Conservation (phyloP, 2,329 filamentous ascomycete genomes). For the Diaporthe vaccinii region DNA sequence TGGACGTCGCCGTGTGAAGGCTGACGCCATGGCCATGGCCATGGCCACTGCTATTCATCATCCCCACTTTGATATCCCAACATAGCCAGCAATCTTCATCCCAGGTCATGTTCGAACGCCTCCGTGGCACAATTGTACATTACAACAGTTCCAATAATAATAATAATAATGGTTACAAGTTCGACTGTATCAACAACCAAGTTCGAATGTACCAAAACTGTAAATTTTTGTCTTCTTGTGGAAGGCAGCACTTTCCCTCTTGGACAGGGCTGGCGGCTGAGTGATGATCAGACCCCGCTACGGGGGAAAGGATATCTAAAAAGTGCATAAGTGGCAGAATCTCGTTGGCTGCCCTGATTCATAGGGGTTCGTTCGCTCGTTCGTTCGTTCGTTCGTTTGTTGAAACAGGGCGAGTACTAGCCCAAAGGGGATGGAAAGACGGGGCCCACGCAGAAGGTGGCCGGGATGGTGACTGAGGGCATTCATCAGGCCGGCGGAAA, state of each 20-base stretch:
- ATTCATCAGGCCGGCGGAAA: not conserved
- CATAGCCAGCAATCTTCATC: not conserved
- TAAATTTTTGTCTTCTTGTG: not conserved
- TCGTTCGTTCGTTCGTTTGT: no score
- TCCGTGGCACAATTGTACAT: not conserved
- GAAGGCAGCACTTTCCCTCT: no score
- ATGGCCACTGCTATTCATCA: not conserved
- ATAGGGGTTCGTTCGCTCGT: no score
- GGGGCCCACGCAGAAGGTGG: no score
- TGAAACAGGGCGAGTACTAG: not conserved
- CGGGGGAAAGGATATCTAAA: no score
- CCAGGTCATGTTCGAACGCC: not conserved
- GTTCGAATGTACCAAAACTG: not conserved
- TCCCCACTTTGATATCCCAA: not conserved
- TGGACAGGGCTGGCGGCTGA: not conserved
- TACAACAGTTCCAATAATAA: not conserved
- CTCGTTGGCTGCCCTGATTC: no score
- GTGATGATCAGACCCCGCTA: no score
- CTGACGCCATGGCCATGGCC: not conserved
- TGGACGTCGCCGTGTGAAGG: slow-evolving; percentile 24
- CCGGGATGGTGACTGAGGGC: no score
- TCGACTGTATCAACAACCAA: not conserved
- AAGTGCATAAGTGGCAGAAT: no score
- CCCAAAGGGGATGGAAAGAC: no score
- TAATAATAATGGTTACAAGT: not conserved